phyloP scores from a whole-genome alignment of 441 rosid species.

The Eruca vesicaria region DNA sequence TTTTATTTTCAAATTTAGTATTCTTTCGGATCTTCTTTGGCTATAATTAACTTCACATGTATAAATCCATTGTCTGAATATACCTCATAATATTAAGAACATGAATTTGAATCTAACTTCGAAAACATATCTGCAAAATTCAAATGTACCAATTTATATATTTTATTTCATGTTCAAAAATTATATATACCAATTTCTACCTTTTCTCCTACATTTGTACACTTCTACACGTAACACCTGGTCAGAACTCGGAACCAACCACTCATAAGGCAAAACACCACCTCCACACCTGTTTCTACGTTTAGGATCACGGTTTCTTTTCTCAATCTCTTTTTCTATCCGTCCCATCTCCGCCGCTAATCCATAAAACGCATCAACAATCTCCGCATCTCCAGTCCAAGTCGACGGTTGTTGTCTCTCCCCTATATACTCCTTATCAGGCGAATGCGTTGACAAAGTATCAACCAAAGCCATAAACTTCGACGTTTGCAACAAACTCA shows the following conservation, averaged over 20 bases:
- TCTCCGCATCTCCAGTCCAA: slow-evolving; percentile 79
- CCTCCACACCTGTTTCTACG: slow-evolving; percentile 89
- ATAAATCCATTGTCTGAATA: too few species aligned
- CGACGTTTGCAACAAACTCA: slow-evolving; percentile 78
- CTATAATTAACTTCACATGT: too few species aligned
- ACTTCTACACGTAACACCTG: slow-evolving; percentile 97
- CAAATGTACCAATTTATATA: neutral
- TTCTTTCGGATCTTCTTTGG: too few species aligned
- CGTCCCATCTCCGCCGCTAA: slow-evolving; percentile 67
- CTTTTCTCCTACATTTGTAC: slow-evolving; percentile 37
- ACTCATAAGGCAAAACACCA: slow-evolving; percentile 89
- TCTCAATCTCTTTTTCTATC: slow-evolving; percentile 85
- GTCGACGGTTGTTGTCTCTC: slow-evolving; percentile 76
- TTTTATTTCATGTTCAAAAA: neutral
- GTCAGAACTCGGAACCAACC: slow-evolving; percentile 86
- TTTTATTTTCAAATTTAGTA: too few species aligned
- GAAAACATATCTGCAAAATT: neutral
- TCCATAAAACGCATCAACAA: slow-evolving; percentile 68
- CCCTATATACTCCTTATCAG: too few species aligned
- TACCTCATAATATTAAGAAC: too few species aligned
- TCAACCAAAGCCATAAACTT: slow-evolving; percentile 97
- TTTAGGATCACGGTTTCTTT: slow-evolving; percentile 60
- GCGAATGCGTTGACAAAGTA: too few species aligned
- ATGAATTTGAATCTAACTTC: too few species aligned
- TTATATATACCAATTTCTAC: neutral